Conservation (phyloP, 2,329 filamentous ascomycete genomes). For the Sporothrix globosa region DNA sequence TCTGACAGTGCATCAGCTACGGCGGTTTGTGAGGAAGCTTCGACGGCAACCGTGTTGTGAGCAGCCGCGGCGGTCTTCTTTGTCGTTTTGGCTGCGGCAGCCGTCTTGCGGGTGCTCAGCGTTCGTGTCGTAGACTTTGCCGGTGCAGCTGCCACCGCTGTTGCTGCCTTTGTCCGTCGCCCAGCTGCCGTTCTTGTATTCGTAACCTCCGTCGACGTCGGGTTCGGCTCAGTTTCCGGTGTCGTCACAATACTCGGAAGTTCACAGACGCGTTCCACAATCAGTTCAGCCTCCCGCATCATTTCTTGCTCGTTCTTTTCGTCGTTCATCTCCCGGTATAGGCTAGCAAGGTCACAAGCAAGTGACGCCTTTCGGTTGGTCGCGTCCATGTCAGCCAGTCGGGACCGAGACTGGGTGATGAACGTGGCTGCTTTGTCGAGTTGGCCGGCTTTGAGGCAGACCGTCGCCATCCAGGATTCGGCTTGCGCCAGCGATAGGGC, state of each 20-base stretch:
- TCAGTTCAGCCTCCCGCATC: constrained; percentile 55
- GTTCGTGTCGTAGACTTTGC: constrained; percentile 40
- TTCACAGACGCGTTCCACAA: constrained; percentile 23
- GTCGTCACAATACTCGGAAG: background rate
- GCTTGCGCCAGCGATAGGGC: constrained; percentile 60
- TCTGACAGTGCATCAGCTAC: constrained; percentile 21
- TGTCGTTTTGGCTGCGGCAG: constrained; percentile 36
- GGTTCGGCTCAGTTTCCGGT: background rate
- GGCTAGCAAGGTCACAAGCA: constrained; percentile 59
- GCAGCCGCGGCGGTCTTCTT: constrained; percentile 9
- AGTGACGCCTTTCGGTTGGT: constrained; percentile 52
- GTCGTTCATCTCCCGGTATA: constrained; percentile 57
- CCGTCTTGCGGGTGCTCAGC: constrained; percentile 39
- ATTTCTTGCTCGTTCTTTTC: constrained; percentile 50
- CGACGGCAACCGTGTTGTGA: background rate
- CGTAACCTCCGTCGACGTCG: background rate
- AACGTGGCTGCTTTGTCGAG: constrained; percentile 60
- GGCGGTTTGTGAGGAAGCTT: background rate
- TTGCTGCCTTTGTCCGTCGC: constrained; percentile 38
- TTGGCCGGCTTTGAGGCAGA: constrained; percentile 62
- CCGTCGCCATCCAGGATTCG: constrained; percentile 57
- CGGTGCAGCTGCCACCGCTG: constrained; percentile 31
- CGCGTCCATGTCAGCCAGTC: constrained; percentile 53
- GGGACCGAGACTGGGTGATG: constrained; percentile 57
- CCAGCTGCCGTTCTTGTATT: background rate